These are phyloP conservation scores for Vigna unguiculata DNA, from an alignment of 306 rosid species.

Conservation along the genomic window DNA sequence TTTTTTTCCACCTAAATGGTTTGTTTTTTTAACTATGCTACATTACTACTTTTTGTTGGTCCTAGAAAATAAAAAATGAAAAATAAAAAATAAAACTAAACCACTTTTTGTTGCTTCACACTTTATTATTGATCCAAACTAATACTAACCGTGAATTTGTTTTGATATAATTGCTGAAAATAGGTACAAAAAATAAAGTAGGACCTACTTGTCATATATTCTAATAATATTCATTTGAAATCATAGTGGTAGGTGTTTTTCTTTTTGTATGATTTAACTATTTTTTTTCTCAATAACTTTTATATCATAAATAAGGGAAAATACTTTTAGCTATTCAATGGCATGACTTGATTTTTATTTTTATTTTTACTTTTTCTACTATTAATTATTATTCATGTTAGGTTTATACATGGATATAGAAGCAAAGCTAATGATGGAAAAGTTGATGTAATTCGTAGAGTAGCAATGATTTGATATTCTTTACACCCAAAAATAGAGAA, in stretches of 20 bases:
- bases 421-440: not conserved
- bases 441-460: not conserved
- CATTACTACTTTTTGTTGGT: not conserved
- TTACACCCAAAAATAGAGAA: not conserved
- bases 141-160: not conserved
- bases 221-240: not conserved
- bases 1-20: not conserved
- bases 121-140: not conserved
- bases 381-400: not conserved
- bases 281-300: not conserved
- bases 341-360: not conserved
- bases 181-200: not conserved
- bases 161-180: not conserved
- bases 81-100: not conserved
- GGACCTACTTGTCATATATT: not conserved
- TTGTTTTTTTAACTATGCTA: conserved; percentile 10
- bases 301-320: not conserved
- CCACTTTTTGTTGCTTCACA: not conserved
- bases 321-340: not conserved
- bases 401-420: not conserved
- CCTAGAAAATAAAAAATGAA: too few relatives aligned
- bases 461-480: not conserved
- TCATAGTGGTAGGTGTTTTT: not conserved
- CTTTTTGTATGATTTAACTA: not conserved
- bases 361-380: not conserved